Base-by-base conservation (phyloP, 2,329 filamentous ascomycete species). In the Harringtonia lauricola region DNA sequence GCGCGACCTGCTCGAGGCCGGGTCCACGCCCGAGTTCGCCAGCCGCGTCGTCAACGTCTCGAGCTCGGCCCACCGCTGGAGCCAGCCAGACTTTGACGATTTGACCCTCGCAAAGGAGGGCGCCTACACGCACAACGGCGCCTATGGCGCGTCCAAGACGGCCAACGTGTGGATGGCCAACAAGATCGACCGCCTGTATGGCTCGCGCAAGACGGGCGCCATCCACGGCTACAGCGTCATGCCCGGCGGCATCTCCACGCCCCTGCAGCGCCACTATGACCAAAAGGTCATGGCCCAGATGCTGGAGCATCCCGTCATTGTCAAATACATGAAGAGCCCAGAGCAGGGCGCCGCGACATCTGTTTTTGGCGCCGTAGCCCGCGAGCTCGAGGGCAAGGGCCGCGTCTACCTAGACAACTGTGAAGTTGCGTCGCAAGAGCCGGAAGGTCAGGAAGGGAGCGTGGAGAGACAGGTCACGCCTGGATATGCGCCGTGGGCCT, bases 11-110 rank as follows among this genome's bases (percentile, higher is more conserved):
- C 54, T 74, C 6, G 55, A 71, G 3, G 52, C 59, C 3, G 61
- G 61, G 2, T 52, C 62, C 2, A 65, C 60, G 1, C 54, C 63
- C 0, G 51, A 52, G 0, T 70, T 66, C 40, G 49, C 58, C 13
- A 67, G 63, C 13, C 62, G 71, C 10, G 65, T 74, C 8, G 60
- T 75, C 39, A 55, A 58, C 9, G 55, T 72, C 5, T 60, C 66
- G 5, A 67, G 64, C 18, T 49, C 59, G 2, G 67, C 53, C 8
- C 70, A 74, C 49, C 61, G 61, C 15, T 43, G 41, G 8, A 49
- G 46, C 10, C 43, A 46, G 0, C 48, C 66, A 26, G 49, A 60
- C 30, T 56, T 61, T 24, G 59, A 70, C 47, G 61, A 70, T 53
- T 58, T 65, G 50, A 60, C 66, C 46, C 60, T 65, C 30, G 53